Base-by-base conservation (phyloP, 345 rosid species). In the Pistacia vera region DNA sequence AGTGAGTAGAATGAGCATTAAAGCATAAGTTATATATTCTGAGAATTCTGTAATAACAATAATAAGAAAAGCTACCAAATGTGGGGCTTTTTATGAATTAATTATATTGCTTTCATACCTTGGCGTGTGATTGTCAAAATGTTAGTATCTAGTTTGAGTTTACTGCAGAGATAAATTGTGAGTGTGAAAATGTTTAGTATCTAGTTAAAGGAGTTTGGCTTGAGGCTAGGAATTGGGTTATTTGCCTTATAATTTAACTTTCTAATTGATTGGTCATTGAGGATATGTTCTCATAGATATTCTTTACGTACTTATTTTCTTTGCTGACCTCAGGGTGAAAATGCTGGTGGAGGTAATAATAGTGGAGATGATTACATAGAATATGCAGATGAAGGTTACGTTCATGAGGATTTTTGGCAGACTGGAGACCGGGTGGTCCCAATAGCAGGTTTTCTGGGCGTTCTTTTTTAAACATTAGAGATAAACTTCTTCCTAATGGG, bases 331-430 rank as follows among this genome's bases (percentile, higher is more conserved):
- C 87, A 78, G 82, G 85, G 83, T 71, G 85, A 82, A 71, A 68
- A 74, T 77, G 78, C 78, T 65, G 85, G 79, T 52, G 86, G 81
- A 71, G 90, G 82, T 66, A 88, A 83, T 75, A 84, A 69, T 72
- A 84, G 88, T 71, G 91, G 88, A 73, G 95, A 86, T 75, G 94
- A 85, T 74, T 77, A 80, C 77, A 69, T 76, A 18, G 95, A 88
- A 72, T 81, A 81, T 82, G 83, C 83, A 49, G 91, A 83, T 60
- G 95, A 88, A 79, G 81, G 97, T 46, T 90, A 88, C 76, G 91
- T 96, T 70, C 98, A 93, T 77, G 95, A 93, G 79, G 98, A 76
- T 95, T 95, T 84, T 85, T 93, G 77, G 90, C 98, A 17, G 96
- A 88, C 68, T 95, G 93, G 98, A 86, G 90, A 81, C 97, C 90